These are phyloP conservation scores for Yarrowia hollandica DNA, from an alignment of 805 yeast genomes.

Conservation along the genomic window DNA sequence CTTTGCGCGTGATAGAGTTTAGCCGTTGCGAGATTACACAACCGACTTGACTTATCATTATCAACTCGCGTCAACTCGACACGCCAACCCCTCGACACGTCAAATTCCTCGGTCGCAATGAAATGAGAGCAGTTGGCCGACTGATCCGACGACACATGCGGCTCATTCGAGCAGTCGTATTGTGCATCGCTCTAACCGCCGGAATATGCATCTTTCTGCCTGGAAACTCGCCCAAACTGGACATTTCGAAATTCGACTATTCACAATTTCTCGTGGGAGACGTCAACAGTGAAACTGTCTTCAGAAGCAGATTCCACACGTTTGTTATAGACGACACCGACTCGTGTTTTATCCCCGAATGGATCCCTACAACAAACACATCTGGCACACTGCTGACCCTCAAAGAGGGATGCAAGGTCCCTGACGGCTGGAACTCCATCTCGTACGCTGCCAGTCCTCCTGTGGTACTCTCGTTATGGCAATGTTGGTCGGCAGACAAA, in stretches of 20 bases:
- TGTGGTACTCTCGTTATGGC: neutral
- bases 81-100: neutral
- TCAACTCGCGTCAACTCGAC: no score
- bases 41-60: no score
- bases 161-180: neutral
- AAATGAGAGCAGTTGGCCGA: neutral
- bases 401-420: neutral
- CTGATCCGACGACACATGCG: neutral
- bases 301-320: neutral
- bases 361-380: neutral
- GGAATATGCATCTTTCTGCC: no score
- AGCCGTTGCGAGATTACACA: no score
- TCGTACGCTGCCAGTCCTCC: neutral
- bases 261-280: neutral
- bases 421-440: neutral
- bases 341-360: neutral
- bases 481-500: neutral
- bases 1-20: no score
- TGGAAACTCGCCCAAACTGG: no score
- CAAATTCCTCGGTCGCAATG: neutral
- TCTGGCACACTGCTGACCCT: constrained; percentile 1
- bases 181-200: no score
- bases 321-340: constrained; percentile 23
- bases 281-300: neutral
- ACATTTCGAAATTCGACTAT: neutral